A percentile compares a stretch with the other conserved stretches of the same genome.
phyloP scores from a whole-genome alignment of 2,329 filamentous ascomycete genomes.

The Penicillium sp. region DNA sequence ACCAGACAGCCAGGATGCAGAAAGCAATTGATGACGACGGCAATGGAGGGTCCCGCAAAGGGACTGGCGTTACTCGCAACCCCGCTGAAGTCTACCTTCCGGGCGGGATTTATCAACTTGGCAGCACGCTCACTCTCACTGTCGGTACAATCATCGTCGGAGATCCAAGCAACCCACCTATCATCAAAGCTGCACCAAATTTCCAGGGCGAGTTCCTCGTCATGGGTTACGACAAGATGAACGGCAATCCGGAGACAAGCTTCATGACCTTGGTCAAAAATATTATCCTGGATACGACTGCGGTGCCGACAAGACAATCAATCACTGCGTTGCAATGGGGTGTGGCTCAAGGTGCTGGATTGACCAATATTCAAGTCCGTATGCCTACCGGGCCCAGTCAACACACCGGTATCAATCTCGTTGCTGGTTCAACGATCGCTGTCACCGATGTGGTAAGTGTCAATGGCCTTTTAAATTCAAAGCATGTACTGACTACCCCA shows the following conservation, averaged over 20 bases:
- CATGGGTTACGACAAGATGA: slow-evolving; percentile 28
- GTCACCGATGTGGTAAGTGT: slow-evolving; percentile 29
- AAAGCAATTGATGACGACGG: slow-evolving; percentile 33
- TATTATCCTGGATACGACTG: slow-evolving; percentile 34
- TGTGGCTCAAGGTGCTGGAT: slow-evolving; percentile 35
- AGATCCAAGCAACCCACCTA: slow-evolving; percentile 33
- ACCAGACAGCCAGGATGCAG: slow-evolving; percentile 29
- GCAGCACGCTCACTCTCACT: slow-evolving; percentile 27
- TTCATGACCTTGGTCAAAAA: slow-evolving; percentile 38
- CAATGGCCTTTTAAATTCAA: not conserved
- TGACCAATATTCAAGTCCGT: slow-evolving; percentile 35
- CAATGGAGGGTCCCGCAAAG: slow-evolving; percentile 27
- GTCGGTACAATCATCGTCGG: slow-evolving; percentile 36
- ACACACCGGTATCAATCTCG: slow-evolving; percentile 33
- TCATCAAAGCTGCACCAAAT: slow-evolving; percentile 27
- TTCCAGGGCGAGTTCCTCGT: slow-evolving; percentile 32
- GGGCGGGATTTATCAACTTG: slow-evolving; percentile 29
- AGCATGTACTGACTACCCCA: slow-evolving; percentile 13
- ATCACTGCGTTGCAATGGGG: slow-evolving; percentile 38
- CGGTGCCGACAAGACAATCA: slow-evolving; percentile 15
- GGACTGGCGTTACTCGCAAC: slow-evolving; percentile 25
- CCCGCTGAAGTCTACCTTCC: slow-evolving; percentile 35
- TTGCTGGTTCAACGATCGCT: slow-evolving; percentile 29
- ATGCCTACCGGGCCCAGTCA: slow-evolving; percentile 32
- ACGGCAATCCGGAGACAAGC: slow-evolving; percentile 29